Evolutionary conservation across 2,329 filamentous ascomycete species (phyloP).

Genomic region (Colletotrichum cordylinicola): DNA sequence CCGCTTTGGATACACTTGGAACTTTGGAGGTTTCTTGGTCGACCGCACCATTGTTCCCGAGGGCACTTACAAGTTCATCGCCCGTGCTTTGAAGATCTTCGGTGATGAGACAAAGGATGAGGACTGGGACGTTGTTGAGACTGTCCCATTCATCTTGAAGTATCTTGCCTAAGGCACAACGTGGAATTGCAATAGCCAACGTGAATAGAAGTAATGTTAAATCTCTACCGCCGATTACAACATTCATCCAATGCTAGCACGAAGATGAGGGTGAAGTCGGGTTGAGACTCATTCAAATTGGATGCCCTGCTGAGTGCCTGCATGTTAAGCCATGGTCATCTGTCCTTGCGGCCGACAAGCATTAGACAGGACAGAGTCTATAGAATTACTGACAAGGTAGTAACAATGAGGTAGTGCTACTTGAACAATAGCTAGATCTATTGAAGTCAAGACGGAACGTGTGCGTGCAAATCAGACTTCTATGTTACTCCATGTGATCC

Average conservation of each 20-base stretch:
- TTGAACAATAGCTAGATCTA: rapidly evolving
- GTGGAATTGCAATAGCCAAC: no score
- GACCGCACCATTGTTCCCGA: constrained; percentile 27
- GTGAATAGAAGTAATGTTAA: background rate
- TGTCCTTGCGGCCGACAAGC: background rate
- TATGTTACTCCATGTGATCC: background rate
- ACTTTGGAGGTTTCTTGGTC: constrained; percentile 26
- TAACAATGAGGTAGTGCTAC: background rate
- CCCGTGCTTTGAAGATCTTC: constrained; percentile 28
- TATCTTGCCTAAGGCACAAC: background rate
- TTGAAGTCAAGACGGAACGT: no score
- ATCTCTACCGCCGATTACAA: background rate
- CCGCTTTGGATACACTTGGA: background rate
- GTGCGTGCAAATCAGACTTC: rapidly evolving
- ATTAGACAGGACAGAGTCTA: background rate
- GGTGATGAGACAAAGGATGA: constrained; percentile 26
- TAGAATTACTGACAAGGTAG: background rate
- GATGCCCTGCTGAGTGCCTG: rapidly evolving
- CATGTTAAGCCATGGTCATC: background rate
- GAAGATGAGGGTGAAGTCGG: background rate
- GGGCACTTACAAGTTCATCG: constrained; percentile 29
- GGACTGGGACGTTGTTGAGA: constrained; percentile 28
- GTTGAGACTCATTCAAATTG: rapidly evolving
- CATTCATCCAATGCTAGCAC: rapidly evolving
- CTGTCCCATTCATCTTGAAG: constrained; percentile 21